Base-by-base conservation (phyloP, 2,329 filamentous ascomycete genomes). In the Conoideocrella luteorostrata region DNA sequence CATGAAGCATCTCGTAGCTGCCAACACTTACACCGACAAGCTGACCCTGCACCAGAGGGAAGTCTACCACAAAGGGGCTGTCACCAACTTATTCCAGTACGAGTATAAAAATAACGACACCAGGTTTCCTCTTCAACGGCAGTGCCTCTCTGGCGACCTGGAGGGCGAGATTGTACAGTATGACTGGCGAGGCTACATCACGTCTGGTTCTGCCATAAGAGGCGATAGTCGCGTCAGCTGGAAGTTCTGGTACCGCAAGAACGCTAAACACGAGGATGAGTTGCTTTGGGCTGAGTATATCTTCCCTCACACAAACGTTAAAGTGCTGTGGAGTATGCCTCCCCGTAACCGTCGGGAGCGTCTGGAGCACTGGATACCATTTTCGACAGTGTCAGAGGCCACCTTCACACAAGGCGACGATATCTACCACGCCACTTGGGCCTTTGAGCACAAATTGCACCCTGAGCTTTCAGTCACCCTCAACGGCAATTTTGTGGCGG, bases 181-280 rank as follows among this genome's bases (percentile, higher is more conserved):
- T 22, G 34, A 36, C 18, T 21, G 34, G 7, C 34, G 34, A 22
- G 34, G 34, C 4, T 36, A 36, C 18, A 23, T 36, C 10, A 36
- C 34, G 15, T 36, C 34, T n/a, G 34, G 34, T 22, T 21, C 34
- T 17, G 34, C 34, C 17, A 36, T 36, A 21, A 36, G 18, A 13
- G 34, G 34, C 11, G 34, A 12, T 13, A 36, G 23, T 17, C 34
- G 34, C 9, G 18, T 36, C 11, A 22, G 11, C 4, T 36, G 34
- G 34, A 20, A 36, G 18, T 23, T 36, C 18, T 36, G 34, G 34
- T 36, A 36, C 11, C 34, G 34, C 18, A 36, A 36, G 34, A 36
- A 36, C 23, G 34, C 34, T 6, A 36, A 36, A 13, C 34, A 36
- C 34, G 34, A 36, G 34, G 34, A 36, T 13, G 34, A 36, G 34